Conservation (phyloP, 176 grass and related monocot genomes). For the Panicum miliaceum region DNA sequence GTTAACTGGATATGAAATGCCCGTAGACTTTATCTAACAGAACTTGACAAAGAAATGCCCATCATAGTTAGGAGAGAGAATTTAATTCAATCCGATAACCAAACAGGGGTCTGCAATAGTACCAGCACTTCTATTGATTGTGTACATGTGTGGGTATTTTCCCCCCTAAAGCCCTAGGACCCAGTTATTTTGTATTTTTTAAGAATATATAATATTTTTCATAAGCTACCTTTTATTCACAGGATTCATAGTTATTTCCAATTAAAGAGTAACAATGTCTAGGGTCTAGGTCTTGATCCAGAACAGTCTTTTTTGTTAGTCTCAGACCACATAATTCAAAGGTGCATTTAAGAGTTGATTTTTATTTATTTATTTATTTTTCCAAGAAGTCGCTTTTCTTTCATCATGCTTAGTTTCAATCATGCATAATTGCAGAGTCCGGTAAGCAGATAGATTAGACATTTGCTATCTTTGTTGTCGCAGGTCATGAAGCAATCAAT, state of each 20-base stretch:
- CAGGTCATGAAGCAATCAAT: slow-evolving; percentile 1
- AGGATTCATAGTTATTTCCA: background rate
- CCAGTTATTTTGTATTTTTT: background rate
- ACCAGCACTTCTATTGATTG: too few species aligned
- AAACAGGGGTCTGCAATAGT: background rate
- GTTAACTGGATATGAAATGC: background rate
- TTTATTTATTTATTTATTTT: background rate
- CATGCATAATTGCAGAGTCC: background rate
- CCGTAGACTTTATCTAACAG: background rate
- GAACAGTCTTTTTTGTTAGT: slow-evolving; percentile 5
- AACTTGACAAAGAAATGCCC: background rate
- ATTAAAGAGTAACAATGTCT: background rate
- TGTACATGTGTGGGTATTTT: background rate
- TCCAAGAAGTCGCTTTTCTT: background rate
- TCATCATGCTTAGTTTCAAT: background rate
- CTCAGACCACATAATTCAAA: background rate
- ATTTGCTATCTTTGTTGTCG: background rate
- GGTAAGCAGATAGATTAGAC: background rate
- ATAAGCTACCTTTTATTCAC: background rate
- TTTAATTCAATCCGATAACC: background rate
- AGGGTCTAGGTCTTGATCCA: background rate
- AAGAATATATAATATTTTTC: background rate
- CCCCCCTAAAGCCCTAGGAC: background rate
- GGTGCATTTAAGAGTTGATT: background rate
- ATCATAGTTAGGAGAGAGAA: background rate